A percentile compares a stretch with the other conserved stretches of the same genome.
Evolutionary conservation across 1,284 basidiomycete genomes (phyloP).

Genomic region (Ganoderma leucocontextum): DNA sequence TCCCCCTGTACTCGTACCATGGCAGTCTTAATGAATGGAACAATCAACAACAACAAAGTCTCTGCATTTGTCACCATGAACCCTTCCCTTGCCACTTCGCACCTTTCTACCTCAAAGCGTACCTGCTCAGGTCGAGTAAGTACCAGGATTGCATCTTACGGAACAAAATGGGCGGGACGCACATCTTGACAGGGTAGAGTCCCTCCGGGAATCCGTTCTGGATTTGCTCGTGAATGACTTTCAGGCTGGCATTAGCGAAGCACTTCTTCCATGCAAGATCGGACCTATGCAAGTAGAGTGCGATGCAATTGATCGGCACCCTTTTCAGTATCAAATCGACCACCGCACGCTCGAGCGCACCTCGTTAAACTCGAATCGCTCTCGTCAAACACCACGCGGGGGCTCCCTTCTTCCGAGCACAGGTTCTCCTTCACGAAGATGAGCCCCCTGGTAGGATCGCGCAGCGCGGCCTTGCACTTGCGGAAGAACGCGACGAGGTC

Average conservation of each 20-base stretch:
- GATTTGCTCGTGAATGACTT: conserved; percentile 72
- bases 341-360: conserved; percentile 46
- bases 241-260: conserved; percentile 76
- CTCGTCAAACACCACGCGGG: conserved; percentile 79
- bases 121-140: conserved; percentile 50
- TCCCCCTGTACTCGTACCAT: conserved; percentile 19
- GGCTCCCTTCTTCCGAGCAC: conserved; percentile 66
- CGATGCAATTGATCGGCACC: background rate
- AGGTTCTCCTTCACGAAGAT: conserved; percentile 94
- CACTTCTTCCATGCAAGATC: conserved; percentile 82
- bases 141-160: background rate
- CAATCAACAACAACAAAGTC: background rate
- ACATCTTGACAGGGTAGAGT: conserved; percentile 88
- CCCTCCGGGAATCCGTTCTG: conserved; percentile 85
- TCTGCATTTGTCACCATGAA: background rate
- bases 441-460: conserved; percentile 56
- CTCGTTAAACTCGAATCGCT: conserved; percentile 91
- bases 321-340: background rate
- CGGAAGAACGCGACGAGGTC: conserved; percentile 83
- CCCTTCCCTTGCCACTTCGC: background rate
- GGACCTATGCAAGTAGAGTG: conserved; percentile 60
- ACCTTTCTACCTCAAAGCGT: conserved; percentile 57
- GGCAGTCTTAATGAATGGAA: background rate
- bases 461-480: conserved; percentile 64
- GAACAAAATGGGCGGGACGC: conserved; percentile 34